phyloP scores from a whole-genome alignment of 2,329 filamentous ascomycete species.

The Venturia aucupariae region DNA sequence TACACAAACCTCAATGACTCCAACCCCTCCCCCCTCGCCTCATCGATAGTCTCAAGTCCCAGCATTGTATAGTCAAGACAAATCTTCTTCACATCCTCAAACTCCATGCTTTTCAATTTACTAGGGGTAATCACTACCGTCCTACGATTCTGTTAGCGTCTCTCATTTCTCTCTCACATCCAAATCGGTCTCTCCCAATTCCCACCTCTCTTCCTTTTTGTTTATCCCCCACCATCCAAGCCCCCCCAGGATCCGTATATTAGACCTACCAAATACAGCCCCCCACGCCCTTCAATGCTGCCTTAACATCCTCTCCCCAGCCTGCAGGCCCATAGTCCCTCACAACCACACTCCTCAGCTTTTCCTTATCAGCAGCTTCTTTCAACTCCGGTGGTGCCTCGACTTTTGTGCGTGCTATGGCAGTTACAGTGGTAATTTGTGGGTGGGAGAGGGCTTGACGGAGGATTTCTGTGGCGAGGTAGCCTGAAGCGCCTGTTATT shows the following conservation, averaged over 20 bases:
- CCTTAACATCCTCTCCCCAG: slow-evolving; percentile 26
- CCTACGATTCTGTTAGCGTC: slow-evolving; percentile 19
- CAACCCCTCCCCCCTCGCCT: slow-evolving; percentile 10
- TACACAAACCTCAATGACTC: slow-evolving; percentile 41
- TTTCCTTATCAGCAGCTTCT: slow-evolving; percentile 14
- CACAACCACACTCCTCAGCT: slow-evolving; percentile 25
- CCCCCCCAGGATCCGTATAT: too few relatives aligned
- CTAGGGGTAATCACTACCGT: slow-evolving; percentile 36
- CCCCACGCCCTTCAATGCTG: slow-evolving; percentile 25
- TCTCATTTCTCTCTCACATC: background rate
- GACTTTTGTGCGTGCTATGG: slow-evolving; percentile 22
- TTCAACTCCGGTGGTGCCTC: slow-evolving; percentile 6
- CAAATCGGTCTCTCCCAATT: slow-evolving; percentile 4
- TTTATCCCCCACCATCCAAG: too few relatives aligned
- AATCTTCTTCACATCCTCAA: slow-evolving; percentile 31
- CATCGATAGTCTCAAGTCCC: slow-evolving; percentile 29
- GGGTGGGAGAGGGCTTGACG: slow-evolving; percentile 25
- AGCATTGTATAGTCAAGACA: slow-evolving; percentile 32
- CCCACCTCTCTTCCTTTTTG: too few relatives aligned
- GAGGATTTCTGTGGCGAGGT: slow-evolving; percentile 29
- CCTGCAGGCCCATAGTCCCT: slow-evolving; percentile 22
- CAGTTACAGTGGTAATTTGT: slow-evolving; percentile 24
- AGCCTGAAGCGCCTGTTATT: slow-evolving; percentile 27
- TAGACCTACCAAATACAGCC: slow-evolving; percentile 31
- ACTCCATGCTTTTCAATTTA: slow-evolving; percentile 24